These are phyloP conservation scores for Gossypium bickii DNA, from an alignment of 345 rosid genomes.

Conservation along the genomic window DNA sequence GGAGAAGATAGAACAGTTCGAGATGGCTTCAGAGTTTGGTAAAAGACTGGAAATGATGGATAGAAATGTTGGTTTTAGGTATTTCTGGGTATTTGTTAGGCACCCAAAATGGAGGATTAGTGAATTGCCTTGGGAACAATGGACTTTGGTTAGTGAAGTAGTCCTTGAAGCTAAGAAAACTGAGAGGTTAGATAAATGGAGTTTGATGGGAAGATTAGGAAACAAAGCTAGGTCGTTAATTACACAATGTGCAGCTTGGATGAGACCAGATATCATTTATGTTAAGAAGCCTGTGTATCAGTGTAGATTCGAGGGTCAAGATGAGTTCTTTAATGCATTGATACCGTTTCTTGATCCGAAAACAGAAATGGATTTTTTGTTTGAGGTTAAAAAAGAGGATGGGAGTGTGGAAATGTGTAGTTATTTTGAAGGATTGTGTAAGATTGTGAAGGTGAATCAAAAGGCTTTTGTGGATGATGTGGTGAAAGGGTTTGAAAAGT, in stretches of 20 bases:
- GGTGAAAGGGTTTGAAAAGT: slow-evolving; percentile 73
- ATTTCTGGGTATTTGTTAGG: slow-evolving; percentile 87
- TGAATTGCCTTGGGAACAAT: slow-evolving; percentile 88
- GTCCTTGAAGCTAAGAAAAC: slow-evolving; percentile 63
- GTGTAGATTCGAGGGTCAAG: slow-evolving; percentile 90
- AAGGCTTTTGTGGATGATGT: slow-evolving; percentile 96
- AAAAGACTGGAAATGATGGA: slow-evolving; percentile 59
- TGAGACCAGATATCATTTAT: slow-evolving; percentile 87
- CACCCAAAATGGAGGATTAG: slow-evolving; percentile 83
- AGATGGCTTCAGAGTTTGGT: slow-evolving; percentile 60
- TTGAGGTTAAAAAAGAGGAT: slow-evolving; percentile 61
- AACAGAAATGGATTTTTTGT: slow-evolving; percentile 55
- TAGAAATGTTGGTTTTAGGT: slow-evolving; percentile 58
- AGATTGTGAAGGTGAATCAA: slow-evolving; percentile 68
- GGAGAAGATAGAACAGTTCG: slow-evolving; percentile 83
- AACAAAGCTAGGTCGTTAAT: slow-evolving; percentile 64
- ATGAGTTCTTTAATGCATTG: slow-evolving; percentile 58
- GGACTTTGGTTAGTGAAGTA: slow-evolving; percentile 88
- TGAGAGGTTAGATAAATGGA: slow-evolving; percentile 89
- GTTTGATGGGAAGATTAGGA: slow-evolving; percentile 85
- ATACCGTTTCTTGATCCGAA: slow-evolving; percentile 63
- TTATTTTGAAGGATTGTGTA: slow-evolving; percentile 84
- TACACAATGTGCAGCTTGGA: slow-evolving; percentile 85
- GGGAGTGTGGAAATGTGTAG: slow-evolving; percentile 61
- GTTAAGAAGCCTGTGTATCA: slow-evolving; percentile 94